A percentile compares a stretch with the other conserved stretches of the same genome.
Conservation (phyloP, 345 rosid genomes). For the Populus tremula region DNA sequence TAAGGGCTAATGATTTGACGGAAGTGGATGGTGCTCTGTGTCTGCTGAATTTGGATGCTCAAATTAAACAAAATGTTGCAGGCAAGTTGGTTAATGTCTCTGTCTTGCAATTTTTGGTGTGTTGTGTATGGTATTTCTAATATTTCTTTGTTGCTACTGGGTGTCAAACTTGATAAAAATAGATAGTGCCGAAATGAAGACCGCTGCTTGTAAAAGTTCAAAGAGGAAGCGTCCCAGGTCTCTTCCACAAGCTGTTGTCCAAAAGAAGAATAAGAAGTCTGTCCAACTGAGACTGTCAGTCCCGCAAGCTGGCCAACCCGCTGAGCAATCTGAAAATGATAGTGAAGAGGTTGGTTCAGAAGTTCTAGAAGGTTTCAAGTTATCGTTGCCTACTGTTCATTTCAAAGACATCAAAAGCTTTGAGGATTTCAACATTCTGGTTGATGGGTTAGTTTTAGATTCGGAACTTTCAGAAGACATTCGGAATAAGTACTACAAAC, state of each 20-base stretch:
- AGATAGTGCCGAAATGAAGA: conserved; percentile 26
- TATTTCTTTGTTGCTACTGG: conserved; percentile 12
- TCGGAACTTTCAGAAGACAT: conserved; percentile 50
- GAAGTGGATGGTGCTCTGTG: conserved; percentile 72
- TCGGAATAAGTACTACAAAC: conserved; percentile 49
- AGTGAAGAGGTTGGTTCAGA: conserved; percentile 66
- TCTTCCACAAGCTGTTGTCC: conserved; percentile 43
- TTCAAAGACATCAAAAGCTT: conserved; percentile 41
- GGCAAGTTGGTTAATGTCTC: conserved; percentile 35
- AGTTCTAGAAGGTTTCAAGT: conserved; percentile 58
- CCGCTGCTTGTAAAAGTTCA: conserved; percentile 13
- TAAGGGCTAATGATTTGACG: conserved; percentile 53
- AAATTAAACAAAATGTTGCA: conserved; percentile 43
- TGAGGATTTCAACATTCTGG: conserved; percentile 44
- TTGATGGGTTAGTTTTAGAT: conserved; percentile 48
- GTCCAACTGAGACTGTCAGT: conserved; percentile 24
- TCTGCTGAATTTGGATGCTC: conserved; percentile 65
- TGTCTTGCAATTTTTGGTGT: conserved; percentile 8
- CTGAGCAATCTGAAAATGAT: conserved; percentile 57
- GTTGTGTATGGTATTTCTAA: background rate
- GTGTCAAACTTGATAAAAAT: conserved; percentile 9
- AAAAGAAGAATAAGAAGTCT: conserved; percentile 40
- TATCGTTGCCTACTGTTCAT: conserved; percentile 36
- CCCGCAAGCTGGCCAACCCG: conserved; percentile 22
- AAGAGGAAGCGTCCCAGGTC: conserved; percentile 49